Evolutionary conservation across 306 rosid species (phyloP).

Genomic region (Rosa persica): DNA sequence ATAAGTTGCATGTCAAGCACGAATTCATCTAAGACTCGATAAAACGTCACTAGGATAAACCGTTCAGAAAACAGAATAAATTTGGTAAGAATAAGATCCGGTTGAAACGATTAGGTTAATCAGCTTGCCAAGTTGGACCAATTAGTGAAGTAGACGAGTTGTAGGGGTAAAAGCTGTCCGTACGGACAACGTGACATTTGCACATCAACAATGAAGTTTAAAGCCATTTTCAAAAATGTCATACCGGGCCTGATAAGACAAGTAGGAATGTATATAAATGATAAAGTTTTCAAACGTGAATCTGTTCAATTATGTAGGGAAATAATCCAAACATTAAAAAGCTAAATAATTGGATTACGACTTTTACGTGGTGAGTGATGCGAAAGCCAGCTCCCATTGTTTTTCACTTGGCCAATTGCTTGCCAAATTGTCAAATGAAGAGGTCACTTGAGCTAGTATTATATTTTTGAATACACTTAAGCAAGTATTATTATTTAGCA

Average conservation of each 20-base stretch:
- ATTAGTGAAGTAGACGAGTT: background rate
- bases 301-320: background rate
- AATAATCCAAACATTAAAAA: background rate
- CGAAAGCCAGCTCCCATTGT: background rate
- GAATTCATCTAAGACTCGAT: background rate
- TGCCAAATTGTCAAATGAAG: background rate
- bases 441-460: background rate
- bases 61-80: background rate
- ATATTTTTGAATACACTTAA: background rate
- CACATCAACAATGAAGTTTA: background rate
- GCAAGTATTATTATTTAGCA: background rate
- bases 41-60: background rate
- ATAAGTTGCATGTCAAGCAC: background rate
- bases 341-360: background rate
- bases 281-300: background rate
- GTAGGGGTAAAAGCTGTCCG: background rate
- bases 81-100: background rate
- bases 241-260: background rate
- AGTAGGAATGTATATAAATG: background rate
- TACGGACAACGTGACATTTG: background rate
- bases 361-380: no score
- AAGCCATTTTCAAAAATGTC: background rate
- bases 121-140: background rate
- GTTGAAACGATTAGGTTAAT: no score
- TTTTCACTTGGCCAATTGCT: background rate